Base-by-base conservation (phyloP, 1,284 basidiomycete species). In the Papiliotrema nemorosa region DNA sequence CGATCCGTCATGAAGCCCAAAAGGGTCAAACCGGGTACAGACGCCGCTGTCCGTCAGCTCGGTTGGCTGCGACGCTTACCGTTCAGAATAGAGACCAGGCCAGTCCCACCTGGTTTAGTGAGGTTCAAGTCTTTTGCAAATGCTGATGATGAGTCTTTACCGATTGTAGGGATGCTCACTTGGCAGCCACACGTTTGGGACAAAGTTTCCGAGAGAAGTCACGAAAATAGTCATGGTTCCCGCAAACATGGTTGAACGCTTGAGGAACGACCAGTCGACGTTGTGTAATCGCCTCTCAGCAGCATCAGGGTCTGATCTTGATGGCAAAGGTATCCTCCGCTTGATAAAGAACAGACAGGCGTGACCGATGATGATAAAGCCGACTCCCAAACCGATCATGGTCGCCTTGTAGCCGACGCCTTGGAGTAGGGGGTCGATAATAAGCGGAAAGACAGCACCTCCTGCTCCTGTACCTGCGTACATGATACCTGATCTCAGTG, bases 321-420 rank as follows among this genome's bases (percentile, higher is more conserved):
- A 31, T 16, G 54, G 43, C n/a, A 67, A 37, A 0, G 72, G 73
- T 16, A 76, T 62, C n/a, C 74, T 62, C 24, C 69, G 58, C 36
- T 64, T 64, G 49, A 74, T 66, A 27, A 70, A 68, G 3, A 66
- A 41, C 12, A 76, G 56, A 13, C 67, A 63, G 16, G 63, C 39
- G 9, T 48, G 47, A 22, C 66, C 68, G 3, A 73, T 40, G 2
- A 65, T 20, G 16, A 47, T 52, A 43, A 69, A 72, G 1, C 57
- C 66, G 16, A 72, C n/a, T 2, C 66, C 71, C 4, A 76, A 49
- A 7, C 62, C 52, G 24, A 70, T 61, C 64, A 75, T 70, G 0
- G 70, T 66, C 12, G 66, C 63, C 44, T 69, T 70, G 62, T 74
- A 74, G 12, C 73, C 72, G 48, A 73, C 70, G n/a, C 50, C 34